phyloP scores from a whole-genome alignment of 768 basidiomycete genomes.

The Mycena rebaudengoi region DNA sequence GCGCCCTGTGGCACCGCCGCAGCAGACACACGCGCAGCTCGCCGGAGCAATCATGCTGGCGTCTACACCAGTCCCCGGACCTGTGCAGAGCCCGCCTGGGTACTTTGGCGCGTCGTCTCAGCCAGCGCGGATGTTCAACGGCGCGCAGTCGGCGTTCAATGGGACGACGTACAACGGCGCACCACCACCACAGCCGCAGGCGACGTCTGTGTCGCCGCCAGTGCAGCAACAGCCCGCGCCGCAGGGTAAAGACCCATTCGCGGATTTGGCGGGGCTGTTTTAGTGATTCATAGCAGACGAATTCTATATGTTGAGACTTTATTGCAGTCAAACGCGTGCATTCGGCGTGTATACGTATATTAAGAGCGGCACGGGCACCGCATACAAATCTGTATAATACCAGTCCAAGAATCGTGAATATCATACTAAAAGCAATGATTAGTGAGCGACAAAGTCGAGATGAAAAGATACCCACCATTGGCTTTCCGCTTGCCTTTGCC shows the following conservation, averaged over 20 bases:
- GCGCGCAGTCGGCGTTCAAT: slow-evolving; percentile 7
- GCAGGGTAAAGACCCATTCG: slow-evolving; percentile 82
- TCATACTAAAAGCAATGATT: too few species aligned
- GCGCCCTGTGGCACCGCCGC: slow-evolving; percentile 27
- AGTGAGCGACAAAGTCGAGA: too few species aligned
- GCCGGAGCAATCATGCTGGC: slow-evolving; percentile 53
- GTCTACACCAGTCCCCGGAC: slow-evolving; percentile 42
- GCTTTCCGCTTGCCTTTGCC: slow-evolving; percentile 48
- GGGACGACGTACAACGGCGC: background rate
- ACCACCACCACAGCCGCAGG: slow-evolving; percentile 18
- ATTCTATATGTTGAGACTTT: too few species aligned
- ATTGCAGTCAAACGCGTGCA: too few species aligned
- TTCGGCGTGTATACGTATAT: too few species aligned
- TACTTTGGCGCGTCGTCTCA: slow-evolving; percentile 21
- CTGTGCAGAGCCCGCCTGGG: slow-evolving; percentile 23
- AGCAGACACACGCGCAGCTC: slow-evolving; percentile 33
- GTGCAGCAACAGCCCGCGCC: slow-evolving; percentile 23
- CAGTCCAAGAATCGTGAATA: too few species aligned
- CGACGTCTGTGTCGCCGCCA: too few species aligned
- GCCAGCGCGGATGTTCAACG: slow-evolving; percentile 21
- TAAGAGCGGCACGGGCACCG: too few species aligned
- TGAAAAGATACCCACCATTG: too few species aligned
- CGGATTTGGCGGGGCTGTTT: slow-evolving; percentile 82
- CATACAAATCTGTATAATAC: too few species aligned
- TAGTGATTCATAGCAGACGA: too few species aligned